Percentiles rank a stretch among this genome's conserved stretches.
Conservation (phyloP, 306 rosid genomes). For the Herpetospermum pedunculosum region DNA sequence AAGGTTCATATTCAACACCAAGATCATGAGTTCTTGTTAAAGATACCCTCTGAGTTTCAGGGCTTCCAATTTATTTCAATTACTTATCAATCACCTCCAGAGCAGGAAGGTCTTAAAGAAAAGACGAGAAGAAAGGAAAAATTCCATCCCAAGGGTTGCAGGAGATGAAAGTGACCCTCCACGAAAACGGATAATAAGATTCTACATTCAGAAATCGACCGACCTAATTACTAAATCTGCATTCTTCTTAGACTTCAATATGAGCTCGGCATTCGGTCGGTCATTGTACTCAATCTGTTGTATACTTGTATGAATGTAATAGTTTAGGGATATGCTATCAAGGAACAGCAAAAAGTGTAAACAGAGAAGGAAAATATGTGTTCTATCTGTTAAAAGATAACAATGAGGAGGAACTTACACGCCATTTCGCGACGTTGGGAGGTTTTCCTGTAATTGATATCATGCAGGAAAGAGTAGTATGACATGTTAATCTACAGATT, state of each 20-base stretch:
- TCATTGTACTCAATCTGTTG: conserved; percentile 77
- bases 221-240: conserved; percentile 68
- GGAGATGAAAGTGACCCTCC: neutral
- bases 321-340: neutral
- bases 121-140: neutral
- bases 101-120: neutral
- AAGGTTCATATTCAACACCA: neutral
- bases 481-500: neutral
- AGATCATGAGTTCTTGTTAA: neutral
- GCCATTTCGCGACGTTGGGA: conserved; percentile 61
- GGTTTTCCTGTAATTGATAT: conserved; percentile 38
- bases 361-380: neutral
- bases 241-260: conserved; percentile 66
- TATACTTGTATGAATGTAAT: neutral
- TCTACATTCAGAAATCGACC: conserved; percentile 40
- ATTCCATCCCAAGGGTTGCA: neutral
- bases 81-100: neutral
- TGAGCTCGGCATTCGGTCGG: conserved; percentile 69
- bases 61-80: neutral
- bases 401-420: conserved; percentile 34
- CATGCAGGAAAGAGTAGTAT: neutral
- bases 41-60: neutral
- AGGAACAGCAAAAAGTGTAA: neutral
- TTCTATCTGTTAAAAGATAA: neutral
- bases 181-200: neutral